Conservation (phyloP, 2,329 filamentous ascomycete species). For the Cladosporium sphaerospermum region DNA sequence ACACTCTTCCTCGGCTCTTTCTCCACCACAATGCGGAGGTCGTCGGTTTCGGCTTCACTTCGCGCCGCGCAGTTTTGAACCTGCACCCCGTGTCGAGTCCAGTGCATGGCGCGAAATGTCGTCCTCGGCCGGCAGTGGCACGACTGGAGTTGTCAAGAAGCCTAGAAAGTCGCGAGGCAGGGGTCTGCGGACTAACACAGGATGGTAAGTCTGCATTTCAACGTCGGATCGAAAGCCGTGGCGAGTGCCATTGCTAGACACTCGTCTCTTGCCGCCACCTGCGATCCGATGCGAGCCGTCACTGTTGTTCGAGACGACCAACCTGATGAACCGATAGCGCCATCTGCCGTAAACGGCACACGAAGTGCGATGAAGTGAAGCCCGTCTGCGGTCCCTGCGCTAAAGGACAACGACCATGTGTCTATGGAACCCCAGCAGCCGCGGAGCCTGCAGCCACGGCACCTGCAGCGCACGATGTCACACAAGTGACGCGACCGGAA, state of each 20-base stretch:
- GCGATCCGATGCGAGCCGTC: background rate
- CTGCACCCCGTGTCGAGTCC: slow-evolving; percentile 1
- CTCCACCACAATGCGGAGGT: background rate
- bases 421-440: slow-evolving; percentile 26
- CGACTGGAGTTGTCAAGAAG: slow-evolving; percentile 13
- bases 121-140: no score
- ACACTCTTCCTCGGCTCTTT: background rate
- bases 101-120: no score
- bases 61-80: background rate
- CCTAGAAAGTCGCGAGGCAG: slow-evolving; percentile 25
- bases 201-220: slow-evolving; percentile 13
- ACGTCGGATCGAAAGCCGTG: background rate
- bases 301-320: background rate
- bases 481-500: background rate
- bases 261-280: background rate
- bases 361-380: slow-evolving; percentile 47
- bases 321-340: slow-evolving; percentile 13
- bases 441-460: background rate
- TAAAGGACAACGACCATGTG: slow-evolving; percentile 39
- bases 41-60: background rate
- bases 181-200: slow-evolving; percentile 23
- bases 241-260: background rate
- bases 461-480: no score
- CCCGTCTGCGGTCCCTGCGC: slow-evolving; percentile 40
- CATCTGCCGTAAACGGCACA: slow-evolving; percentile 35